These are phyloP conservation scores for Hysterangium stoloniferum DNA, from an alignment of 768 basidiomycete species.

Conservation along the genomic window DNA sequence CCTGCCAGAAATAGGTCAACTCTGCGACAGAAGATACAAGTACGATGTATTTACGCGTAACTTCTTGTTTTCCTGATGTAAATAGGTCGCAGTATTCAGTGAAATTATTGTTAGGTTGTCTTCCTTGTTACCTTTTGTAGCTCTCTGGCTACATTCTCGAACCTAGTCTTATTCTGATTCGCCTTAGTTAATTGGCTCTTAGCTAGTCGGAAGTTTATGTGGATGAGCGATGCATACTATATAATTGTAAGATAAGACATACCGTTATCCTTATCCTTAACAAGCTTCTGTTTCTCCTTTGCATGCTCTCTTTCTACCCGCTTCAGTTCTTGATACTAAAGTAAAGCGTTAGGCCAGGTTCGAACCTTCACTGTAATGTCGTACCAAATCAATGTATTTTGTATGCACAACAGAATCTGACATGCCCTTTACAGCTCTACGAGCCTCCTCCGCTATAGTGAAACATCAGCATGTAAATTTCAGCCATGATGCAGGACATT, in stretches of 20 bases:
- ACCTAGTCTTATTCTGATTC: conserved; percentile 82
- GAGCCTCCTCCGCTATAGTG: conserved; percentile 72
- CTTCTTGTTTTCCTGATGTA: conserved; percentile 82
- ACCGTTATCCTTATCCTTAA: conserved; percentile 90
- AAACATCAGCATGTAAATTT: conserved; percentile 16
- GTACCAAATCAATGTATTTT: conserved; percentile 84
- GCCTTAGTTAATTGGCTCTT: conserved; percentile 82
- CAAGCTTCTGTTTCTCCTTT: conserved; percentile 86
- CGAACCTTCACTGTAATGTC: conserved; percentile 19
- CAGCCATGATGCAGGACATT: conserved; percentile 8
- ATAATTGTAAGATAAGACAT: conserved; percentile 17
- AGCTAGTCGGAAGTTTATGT: conserved; percentile 38
- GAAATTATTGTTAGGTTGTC: background rate
- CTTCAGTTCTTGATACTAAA: conserved; percentile 82
- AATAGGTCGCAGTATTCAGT: conserved; percentile 9
- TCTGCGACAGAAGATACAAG: conserved; percentile 18
- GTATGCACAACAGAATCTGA: conserved; percentile 76
- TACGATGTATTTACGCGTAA: conserved; percentile 51
- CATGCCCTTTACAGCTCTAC: conserved; percentile 76
- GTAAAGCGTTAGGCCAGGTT: conserved; percentile 16
- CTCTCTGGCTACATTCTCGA: conserved; percentile 85
- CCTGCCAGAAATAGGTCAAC: conserved; percentile 35
- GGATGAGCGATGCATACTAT: conserved; percentile 6
- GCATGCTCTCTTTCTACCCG: conserved; percentile 81
- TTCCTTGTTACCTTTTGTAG: conserved; percentile 62